Evolutionary conservation across 1,284 basidiomycete species (phyloP).

Genomic region (Austropuccinia psidii): DNA sequence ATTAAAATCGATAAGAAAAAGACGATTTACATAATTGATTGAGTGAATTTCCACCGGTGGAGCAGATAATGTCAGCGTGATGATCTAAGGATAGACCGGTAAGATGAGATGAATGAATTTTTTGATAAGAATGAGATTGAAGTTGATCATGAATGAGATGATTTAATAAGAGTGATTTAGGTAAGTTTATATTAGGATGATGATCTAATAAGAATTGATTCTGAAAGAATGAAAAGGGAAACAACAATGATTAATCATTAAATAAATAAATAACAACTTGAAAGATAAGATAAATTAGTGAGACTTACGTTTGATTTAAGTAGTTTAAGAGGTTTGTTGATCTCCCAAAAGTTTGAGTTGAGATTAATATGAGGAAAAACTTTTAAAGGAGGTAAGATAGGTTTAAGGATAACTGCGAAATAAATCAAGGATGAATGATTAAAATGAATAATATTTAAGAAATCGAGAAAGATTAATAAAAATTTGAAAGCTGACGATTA

Average conservation of each 20-base stretch:
- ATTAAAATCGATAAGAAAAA: neutral
- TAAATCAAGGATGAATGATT: neutral
- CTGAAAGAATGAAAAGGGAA: neutral
- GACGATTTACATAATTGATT: conserved; percentile 21
- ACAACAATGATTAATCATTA: neutral
- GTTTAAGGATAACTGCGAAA: neutral
- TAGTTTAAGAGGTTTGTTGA: neutral
- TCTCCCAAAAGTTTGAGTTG: neutral
- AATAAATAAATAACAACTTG: neutral
- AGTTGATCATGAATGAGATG: conserved; percentile 25
- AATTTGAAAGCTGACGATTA: neutral
- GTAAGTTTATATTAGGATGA: conserved; percentile 15
- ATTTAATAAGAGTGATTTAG: conserved; percentile 2
- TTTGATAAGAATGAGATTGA: neutral
- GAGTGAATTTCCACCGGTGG: neutral
- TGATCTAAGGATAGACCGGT: neutral
- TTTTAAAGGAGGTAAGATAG: neutral
- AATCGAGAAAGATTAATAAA: no score
- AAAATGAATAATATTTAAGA: neutral
- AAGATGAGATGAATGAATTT: neutral
- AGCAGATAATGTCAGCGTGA: neutral
- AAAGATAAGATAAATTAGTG: no score
- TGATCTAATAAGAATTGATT: conserved; percentile 2
- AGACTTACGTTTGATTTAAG: neutral
- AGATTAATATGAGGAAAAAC: neutral